Percentiles rank a stretch among this genome's conserved stretches.
Evolutionary conservation across 1,284 basidiomycete genomes (phyloP).

Genomic region (Marasmius fiardii): DNA sequence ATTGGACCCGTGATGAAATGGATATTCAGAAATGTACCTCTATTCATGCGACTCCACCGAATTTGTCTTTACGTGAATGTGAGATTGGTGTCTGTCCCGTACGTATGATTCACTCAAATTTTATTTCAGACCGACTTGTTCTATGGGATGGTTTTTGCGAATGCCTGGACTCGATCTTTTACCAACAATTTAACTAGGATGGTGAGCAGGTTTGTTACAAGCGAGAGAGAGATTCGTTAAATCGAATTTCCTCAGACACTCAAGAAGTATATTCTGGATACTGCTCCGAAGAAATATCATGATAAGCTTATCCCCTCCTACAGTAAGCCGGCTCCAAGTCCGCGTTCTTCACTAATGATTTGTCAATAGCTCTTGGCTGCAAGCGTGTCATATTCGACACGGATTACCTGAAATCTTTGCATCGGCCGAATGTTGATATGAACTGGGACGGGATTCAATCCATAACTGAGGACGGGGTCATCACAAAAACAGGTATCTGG

Average conservation of each 20-base stretch:
- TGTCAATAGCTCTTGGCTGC: constrained; percentile 29
- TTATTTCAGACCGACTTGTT: constrained; percentile 9
- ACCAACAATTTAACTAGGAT: not conserved
- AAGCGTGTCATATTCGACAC: constrained; percentile 35
- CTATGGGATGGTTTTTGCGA: not conserved
- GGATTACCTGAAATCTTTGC: constrained; percentile 32
- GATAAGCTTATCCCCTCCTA: constrained; percentile 40
- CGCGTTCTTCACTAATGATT: constrained; percentile 20
- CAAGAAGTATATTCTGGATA: constrained; percentile 29
- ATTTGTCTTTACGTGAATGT: constrained; percentile 23
- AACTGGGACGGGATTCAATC: constrained; percentile 32
- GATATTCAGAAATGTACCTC: constrained; percentile 37
- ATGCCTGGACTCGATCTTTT: not conserved
- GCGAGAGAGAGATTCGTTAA: not conserved
- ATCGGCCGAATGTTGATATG: constrained; percentile 35
- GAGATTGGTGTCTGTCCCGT: constrained; percentile 19
- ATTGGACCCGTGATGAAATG: constrained; percentile 31
- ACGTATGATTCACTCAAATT: not conserved
- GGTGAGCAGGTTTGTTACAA: constrained; percentile 13
- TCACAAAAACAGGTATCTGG: constrained; percentile 27
- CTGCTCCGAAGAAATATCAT: constrained; percentile 38
- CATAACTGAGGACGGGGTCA: constrained; percentile 33
- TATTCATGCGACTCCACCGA: constrained; percentile 33
- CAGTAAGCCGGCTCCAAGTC: constrained; percentile 28
- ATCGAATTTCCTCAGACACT: constrained; percentile 15